Evolutionary conservation across 2,329 filamentous ascomycete genomes (phyloP), one percentile per base, ranked within the genome.

Genomic region (Clarireedia paspali): DNA sequence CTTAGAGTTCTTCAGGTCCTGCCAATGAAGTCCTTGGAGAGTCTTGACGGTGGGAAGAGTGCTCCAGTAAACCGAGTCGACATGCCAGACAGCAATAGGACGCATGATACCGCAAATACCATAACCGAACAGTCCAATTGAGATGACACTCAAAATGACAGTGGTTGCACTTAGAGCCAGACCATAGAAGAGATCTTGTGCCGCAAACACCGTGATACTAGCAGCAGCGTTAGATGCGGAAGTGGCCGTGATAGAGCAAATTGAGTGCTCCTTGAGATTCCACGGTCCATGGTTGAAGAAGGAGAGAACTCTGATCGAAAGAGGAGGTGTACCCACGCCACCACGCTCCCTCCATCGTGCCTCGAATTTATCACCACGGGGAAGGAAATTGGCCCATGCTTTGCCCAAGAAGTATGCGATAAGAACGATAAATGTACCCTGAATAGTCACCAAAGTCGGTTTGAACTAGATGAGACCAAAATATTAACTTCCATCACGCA

Each of bases 391-490:
- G 0, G 77, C 70, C 75, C 73, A 79, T 3, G 68, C 73, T 7
- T 76, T 77, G 7, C 80, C 80, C 2, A 75, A 50, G 49, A 82
- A 81, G 67, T 81, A 81, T 12, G 77, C 75, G 47, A 82, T 79
- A 42, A 82, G 73, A 5, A 80, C 78, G 51, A 81, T 79, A 54
- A 81, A 82, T 0, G 77, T 81, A 39, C 78, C 77, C 15, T 72
- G 71, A 17, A 81, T 76, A 3, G 70, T 71, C 38, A 77, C 64
- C 0, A 39, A 2, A 0, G 78, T 81, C 0, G 77, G 78, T 72
- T 81, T 80, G 66, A 78, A 81, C 76, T 80, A 44, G 7, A 39
- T 12, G 39, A 20, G 30, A 34, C 10, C 10, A 12, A 26, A 10
- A 9, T 15, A 17, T 51, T 26, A 46, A 30, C 42, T n/a, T 15